These are phyloP conservation scores for Fusarium secorum DNA, from an alignment of 2,329 filamentous ascomycete genomes.

Conservation along the genomic window DNA sequence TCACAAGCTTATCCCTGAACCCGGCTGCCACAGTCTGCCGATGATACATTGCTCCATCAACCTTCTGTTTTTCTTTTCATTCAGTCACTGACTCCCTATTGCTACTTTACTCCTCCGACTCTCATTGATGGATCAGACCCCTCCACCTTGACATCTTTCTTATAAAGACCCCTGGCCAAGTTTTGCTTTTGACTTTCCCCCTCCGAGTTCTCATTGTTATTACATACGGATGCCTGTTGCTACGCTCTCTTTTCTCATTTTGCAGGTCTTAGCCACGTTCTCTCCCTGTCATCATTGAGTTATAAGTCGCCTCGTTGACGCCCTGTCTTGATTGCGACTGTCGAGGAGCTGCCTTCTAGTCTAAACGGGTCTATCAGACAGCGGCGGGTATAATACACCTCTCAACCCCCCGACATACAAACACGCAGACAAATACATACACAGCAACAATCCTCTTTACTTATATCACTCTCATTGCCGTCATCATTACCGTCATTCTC, in stretches of 20 bases:
- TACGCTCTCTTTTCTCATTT: constrained; percentile 29
- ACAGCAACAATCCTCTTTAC: not conserved
- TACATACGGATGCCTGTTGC: not conserved
- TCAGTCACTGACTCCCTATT: constrained; percentile 6
- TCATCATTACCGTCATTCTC: not conserved
- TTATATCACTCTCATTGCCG: not conserved
- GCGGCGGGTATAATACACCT: constrained; percentile 10
- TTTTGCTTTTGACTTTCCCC: constrained; percentile 34
- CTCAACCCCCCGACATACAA: not conserved
- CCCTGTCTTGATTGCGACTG: not conserved
- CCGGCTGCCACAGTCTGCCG: constrained; percentile 2
- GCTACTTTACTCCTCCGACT: not conserved
- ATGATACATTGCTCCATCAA: constrained; percentile 29
- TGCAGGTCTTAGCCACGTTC: constrained; percentile 24
- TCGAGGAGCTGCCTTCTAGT: not conserved
- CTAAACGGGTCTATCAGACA: not conserved
- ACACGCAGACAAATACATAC: constrained; percentile 2
- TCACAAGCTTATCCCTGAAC: constrained; percentile 34
- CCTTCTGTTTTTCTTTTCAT: not conserved
- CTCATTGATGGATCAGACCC: constrained; percentile 10
- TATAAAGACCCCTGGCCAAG: constrained; percentile 24
- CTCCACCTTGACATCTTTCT: constrained; percentile 8
- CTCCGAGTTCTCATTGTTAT: constrained; percentile 5
- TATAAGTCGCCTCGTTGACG: constrained; percentile 21
- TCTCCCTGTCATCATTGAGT: constrained; percentile 8